Evolutionary conservation across 495 filamentous ascomycete species (phyloP).

Genomic region (Aspergillus saccharolyticus): DNA sequence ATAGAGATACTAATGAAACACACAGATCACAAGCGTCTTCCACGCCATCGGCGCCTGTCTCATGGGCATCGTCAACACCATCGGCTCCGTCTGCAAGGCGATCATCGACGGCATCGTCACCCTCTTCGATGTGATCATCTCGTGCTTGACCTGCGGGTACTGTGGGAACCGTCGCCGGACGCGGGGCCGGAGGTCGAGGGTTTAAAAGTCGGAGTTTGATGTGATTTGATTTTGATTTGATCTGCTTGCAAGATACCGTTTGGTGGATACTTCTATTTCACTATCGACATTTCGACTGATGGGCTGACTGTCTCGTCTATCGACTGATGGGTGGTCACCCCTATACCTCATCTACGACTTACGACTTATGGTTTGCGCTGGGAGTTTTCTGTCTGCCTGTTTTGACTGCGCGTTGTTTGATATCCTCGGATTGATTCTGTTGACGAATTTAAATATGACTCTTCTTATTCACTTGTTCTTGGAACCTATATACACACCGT

Average conservation of each 20-base stretch:
- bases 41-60: slow-evolving; percentile 77
- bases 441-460: no score
- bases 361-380: neutral
- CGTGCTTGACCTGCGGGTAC: slow-evolving; percentile 76
- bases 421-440: neutral
- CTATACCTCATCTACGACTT: no score
- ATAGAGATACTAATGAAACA: slow-evolving; percentile 15
- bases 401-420: neutral
- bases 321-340: no score
- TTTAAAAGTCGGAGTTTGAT: slow-evolving; percentile 13
- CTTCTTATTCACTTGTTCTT: no score
- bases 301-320: no score
- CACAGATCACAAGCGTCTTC: slow-evolving; percentile 72
- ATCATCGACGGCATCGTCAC: slow-evolving; percentile 79
- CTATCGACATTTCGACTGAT: no score
- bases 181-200: slow-evolving; percentile 21
- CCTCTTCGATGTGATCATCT: slow-evolving; percentile 79
- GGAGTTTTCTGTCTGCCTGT: neutral
- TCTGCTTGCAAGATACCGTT: no score
- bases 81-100: slow-evolving; percentile 66
- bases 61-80: slow-evolving; percentile 78
- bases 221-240: neutral
- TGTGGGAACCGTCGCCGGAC: slow-evolving; percentile 39
- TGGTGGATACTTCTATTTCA: no score
- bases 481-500: no score